Percentiles rank a stretch among this genome's conserved stretches.
Conservation (phyloP, 495 filamentous ascomycete genomes). For the Xylaria curta region DNA sequence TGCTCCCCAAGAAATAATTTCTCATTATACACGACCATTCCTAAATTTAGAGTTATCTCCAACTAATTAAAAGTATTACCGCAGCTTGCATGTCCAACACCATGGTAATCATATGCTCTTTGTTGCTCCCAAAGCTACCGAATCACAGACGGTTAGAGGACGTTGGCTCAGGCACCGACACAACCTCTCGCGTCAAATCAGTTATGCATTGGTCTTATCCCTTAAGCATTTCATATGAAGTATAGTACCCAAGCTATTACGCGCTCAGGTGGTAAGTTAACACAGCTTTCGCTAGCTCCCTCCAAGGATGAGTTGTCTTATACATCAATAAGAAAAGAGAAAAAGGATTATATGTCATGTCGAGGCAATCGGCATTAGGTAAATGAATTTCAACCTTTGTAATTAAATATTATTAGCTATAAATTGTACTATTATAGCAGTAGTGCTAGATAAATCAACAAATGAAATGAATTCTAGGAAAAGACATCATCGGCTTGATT, state of each 20-base stretch:
- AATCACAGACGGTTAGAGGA: not conserved
- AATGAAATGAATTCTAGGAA: too few species aligned
- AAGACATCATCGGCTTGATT: too few species aligned
- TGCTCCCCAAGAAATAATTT: not conserved
- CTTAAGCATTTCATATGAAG: not conserved
- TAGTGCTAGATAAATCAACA: not conserved
- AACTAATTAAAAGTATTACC: not conserved
- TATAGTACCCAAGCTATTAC: not conserved
- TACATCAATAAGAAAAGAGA: not conserved
- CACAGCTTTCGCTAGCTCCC: not conserved
- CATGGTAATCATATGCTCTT: not conserved
- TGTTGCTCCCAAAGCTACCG: not conserved
- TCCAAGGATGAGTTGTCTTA: not conserved
- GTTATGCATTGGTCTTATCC: not conserved
- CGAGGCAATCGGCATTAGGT: not conserved
- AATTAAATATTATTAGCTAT: not conserved
- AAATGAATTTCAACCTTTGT: not conserved
- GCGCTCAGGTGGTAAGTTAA: not conserved
- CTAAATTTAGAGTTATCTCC: not conserved
- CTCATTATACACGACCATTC: not conserved
- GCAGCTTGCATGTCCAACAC: not conserved
- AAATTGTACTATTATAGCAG: too few species aligned
- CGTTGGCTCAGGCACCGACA: not conserved
- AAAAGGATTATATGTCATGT: not conserved
- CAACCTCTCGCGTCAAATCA: not conserved